phyloP scores from a whole-genome alignment of 352 stramenopile genomes.

The Phytopythium boreale region DNA sequence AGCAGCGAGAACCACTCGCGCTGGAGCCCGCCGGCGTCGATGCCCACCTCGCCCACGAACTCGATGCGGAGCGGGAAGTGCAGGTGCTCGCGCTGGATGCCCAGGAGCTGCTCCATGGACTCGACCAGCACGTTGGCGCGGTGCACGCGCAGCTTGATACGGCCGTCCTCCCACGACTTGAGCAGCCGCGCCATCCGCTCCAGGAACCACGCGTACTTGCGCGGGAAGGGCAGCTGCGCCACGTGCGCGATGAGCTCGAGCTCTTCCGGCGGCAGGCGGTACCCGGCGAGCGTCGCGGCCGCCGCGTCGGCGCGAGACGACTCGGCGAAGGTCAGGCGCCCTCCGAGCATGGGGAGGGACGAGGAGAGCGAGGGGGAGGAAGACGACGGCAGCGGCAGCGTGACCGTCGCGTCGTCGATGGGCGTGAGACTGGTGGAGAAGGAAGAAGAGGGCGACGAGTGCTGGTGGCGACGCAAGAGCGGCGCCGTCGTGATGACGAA shows the following conservation, averaged over 20 bases:
- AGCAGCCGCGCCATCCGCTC: slow-evolving; percentile 64
- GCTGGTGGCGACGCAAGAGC: background rate
- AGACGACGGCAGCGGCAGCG: slow-evolving; percentile 6
- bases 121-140: slow-evolving; percentile 74
- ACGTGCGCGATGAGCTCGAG: slow-evolving; percentile 66
- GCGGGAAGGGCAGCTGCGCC: slow-evolving; percentile 61
- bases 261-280: slow-evolving; percentile 50
- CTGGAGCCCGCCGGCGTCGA: slow-evolving; percentile 74
- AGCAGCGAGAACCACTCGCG: slow-evolving; percentile 85
- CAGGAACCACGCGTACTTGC: slow-evolving; percentile 85
- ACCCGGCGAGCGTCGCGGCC: slow-evolving; percentile 59
- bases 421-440: background rate
- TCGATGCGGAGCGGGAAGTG: slow-evolving; percentile 84
- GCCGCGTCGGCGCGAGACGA: slow-evolving; percentile 51
- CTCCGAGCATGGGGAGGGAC: slow-evolving; percentile 16
- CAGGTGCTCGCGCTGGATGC: slow-evolving; percentile 69
- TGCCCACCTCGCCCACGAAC: slow-evolving; percentile 78
- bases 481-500: slow-evolving; percentile 38
- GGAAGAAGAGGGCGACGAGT: background rate
- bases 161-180: slow-evolving; percentile 72
- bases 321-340: slow-evolving; percentile 66
- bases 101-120: slow-evolving; percentile 78
- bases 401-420: background rate
- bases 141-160: slow-evolving; percentile 79
- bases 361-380: background rate